Evolutionary conservation across 2,329 filamentous ascomycete genomes (phyloP), one percentile per base, ranked within the genome.

Genomic region (Alternaria gansuensis): DNA sequence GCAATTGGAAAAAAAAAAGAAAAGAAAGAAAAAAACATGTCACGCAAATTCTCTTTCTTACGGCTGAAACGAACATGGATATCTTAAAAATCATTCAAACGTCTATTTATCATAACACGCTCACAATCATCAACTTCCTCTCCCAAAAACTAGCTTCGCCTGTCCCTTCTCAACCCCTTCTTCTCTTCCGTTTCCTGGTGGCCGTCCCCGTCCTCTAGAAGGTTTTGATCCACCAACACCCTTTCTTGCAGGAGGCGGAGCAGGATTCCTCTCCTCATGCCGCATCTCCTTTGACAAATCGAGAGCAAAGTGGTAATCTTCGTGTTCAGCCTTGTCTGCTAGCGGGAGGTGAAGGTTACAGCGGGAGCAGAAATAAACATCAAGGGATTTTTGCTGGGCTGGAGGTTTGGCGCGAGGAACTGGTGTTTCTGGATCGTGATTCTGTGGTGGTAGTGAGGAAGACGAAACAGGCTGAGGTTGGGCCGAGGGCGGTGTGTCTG

Each of bases 241-340:
- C 26, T 65, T 66, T n/a, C 46, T 49, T 3, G 54, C 26, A 24
- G 59, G 31, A 1, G 55, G 29, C 2, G 60, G 34, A 5, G 61
- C 36, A 4, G 59, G 40, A 13, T 59, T 70, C 10, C 70, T 67
- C 7, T 75, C 72, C 48, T 75, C 69, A 7, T 73, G 67, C 5
- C 72, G 67, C 62, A 79, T 74, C 65, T 89, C 83, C 57, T 88
- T 84, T 64, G 93, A 89, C 29, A 99, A 83, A 68, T 94, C 90
- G 78, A 91, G 92, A 44, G 95, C 95, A 78, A 97, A 90, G 79
- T 99, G 95, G 89, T 93, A 98, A 76, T 99, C 95, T 53, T 89
- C 83, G 76, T 99, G 95, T 78, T 91, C 93, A 65, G 88, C 85
- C 67, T 85, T 84, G 55, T 89, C 85, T 26, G 81, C 73, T 37